Base-by-base conservation (phyloP, 1,284 basidiomycete species). In the Ceratobasidium theobromae region DNA sequence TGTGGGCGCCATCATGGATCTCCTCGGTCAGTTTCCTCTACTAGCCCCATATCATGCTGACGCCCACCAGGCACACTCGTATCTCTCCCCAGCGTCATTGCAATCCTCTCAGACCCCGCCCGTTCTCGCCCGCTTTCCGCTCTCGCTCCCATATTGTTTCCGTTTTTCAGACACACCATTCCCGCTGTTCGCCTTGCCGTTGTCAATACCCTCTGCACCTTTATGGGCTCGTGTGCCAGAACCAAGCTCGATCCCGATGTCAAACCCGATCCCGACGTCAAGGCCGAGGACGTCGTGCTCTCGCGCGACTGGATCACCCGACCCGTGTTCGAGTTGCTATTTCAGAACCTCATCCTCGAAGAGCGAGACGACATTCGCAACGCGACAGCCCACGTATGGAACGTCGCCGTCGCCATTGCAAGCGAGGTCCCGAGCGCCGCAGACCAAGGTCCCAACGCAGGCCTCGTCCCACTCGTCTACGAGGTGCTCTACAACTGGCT, bases 161-260 rank as follows among this genome's bases (percentile, higher is more conserved):
- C 95, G 1, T 99, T 97, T 81, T 96, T 99, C 80, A 90, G 97
- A 11, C 97, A 99, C 77, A 97, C 96, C 0, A 99, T 99, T 73
- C 79, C 91, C 0, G 89, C 89, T 70, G 97, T 99, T 58, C 93
- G 97, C 18, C 82, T 96, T 8, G 90, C 97, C 4, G 95, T 99
- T 4, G 91, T 96, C 65, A 89, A 93, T 69, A 95, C 95, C 0
- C 79, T 99, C 4, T 83, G 87, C 54, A 90, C 91, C 3, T 95
- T 99, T 76, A 87, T 98, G 4, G 62, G 62, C 5, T 65, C 62
- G 25, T 65, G 62, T 18, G 40, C 25, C 3, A 53, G 40, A 35
- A 38, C 30, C n/a, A 53, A 53, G 18, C 14, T 35, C 23, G 49
- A 53, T 11, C n/a, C 12, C 45, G 23, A 48, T 48, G 11, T 23